Evolutionary conservation across 345 rosid species (phyloP), one percentile per base, ranked within the genome.

Genomic region (Brassica rapa): DNA sequence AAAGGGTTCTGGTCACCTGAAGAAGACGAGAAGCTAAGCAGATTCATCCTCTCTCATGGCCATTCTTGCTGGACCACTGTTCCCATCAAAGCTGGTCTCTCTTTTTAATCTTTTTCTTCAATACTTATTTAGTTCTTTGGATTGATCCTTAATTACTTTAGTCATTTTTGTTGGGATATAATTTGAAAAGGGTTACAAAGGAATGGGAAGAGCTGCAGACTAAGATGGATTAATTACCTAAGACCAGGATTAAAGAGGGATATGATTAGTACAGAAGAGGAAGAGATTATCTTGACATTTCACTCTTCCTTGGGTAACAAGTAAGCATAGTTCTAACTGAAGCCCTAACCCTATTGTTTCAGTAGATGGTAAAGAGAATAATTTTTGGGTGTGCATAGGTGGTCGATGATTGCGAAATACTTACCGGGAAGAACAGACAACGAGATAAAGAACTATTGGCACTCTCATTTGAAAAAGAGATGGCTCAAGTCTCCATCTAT

Each of bases 1-100:
- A 94, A 92, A 74, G 98, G 98, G 53, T 78, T 94, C 16, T 94
- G 98, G 98, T 94, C 98, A 37, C 98, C 98, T 53, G 98, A 92
- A 80, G 98, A 94, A 86, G 98, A 94, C 79, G 89, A 86, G 3
- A 86, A 83, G 84, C 98, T 94, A 55, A 86, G 82, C 46, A 84
- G 72, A 77, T 80, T 87, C 68, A 80, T 94, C 82, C 74, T 87
- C 68, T 80, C 83, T 25, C 83, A 94, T 77, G 98, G 97, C 77
- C 93, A 88, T 80, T 80, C 89, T 33, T 89, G 94, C 79, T 94
- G 98, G 98, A 91, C 89, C 84, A 84, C 93, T 30, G 90, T 92
- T 77, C 91, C 98, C 77, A 73, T 89, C 66, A 83, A 91, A 82
- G 92, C 97, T 49, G 98, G 98, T 94, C 43, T 80, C 81, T 37